A percentile compares a stretch with the other conserved stretches of the same genome.
phyloP scores from a whole-genome alignment of 805 yeast species.

The Pichia cephalocereana region DNA sequence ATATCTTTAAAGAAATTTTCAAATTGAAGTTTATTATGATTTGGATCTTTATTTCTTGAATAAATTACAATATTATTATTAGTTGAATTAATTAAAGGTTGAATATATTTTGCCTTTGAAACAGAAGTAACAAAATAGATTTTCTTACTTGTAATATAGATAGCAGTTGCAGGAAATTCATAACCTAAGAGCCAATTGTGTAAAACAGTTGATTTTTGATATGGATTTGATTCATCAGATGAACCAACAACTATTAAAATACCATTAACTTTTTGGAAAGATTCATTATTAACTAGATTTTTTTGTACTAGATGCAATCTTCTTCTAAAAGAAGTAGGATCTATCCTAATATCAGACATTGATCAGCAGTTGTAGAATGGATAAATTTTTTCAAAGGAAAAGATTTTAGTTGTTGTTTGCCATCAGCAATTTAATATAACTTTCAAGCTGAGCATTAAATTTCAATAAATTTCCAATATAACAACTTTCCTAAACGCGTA shows the following conservation, averaged over 20 bases:
- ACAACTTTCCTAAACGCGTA: too few relatives aligned
- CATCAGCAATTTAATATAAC: too few relatives aligned
- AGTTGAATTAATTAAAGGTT: constrained; percentile 40
- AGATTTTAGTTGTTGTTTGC: too few relatives aligned
- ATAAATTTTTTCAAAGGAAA: too few relatives aligned
- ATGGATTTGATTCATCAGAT: constrained; percentile 79
- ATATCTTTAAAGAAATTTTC: constrained; percentile 43
- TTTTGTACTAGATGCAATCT: constrained; percentile 38
- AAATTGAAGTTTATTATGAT: constrained; percentile 61
- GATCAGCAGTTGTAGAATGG: too few relatives aligned
- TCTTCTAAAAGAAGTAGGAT: constrained; percentile 41
- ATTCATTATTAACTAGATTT: constrained; percentile 21
- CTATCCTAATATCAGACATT: constrained; percentile 56
- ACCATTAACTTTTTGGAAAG: constrained; percentile 37
- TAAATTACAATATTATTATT: constrained; percentile 38
- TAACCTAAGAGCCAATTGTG: constrained; percentile 92
- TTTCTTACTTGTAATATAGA: constrained; percentile 53
- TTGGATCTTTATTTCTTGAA: constrained; percentile 74
- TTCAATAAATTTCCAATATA: too few relatives aligned
- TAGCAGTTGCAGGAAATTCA: constrained; percentile 88
- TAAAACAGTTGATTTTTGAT: constrained; percentile 74
- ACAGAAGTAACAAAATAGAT: constrained; percentile 66
- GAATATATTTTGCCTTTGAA: constrained; percentile 76
- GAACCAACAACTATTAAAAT: constrained; percentile 73
- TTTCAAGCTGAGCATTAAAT: too few relatives aligned